Percentiles rank a stretch among this genome's conserved stretches.
Evolutionary conservation across 805 yeast species (phyloP).

Genomic region (Candida railenensis): DNA sequence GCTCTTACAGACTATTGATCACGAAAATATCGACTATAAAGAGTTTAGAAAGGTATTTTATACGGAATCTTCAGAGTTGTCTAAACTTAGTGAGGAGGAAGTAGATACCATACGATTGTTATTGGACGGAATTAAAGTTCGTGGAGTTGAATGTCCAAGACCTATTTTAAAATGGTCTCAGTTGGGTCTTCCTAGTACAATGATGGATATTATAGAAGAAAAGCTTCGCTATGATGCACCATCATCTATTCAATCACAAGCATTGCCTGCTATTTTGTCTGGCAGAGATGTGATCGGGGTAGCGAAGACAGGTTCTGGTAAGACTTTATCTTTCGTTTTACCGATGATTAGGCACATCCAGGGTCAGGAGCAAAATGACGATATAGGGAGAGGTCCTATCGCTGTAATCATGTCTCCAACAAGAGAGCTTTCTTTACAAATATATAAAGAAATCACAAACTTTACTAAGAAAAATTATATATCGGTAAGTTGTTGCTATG

Average conservation of each 20-base stretch:
- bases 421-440: slow-evolving; percentile 86
- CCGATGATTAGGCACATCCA: slow-evolving; percentile 84
- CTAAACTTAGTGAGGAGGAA: slow-evolving; percentile 50
- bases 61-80: slow-evolving; percentile 54
- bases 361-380: slow-evolving; percentile 57
- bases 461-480: slow-evolving; percentile 54
- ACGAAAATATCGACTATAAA: slow-evolving; percentile 43
- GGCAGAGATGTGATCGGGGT: slow-evolving; percentile 91
- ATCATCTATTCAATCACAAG: slow-evolving; percentile 88
- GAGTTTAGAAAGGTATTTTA: slow-evolving; percentile 65
- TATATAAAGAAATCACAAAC: slow-evolving; percentile 59
- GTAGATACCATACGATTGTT: slow-evolving; percentile 50
- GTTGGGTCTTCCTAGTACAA: slow-evolving; percentile 66
- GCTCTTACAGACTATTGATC: slow-evolving; percentile 48
- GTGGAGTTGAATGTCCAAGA: slow-evolving; percentile 55
- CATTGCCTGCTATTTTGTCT: slow-evolving; percentile 85
- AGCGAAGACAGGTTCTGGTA: slow-evolving; percentile 97
- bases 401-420: slow-evolving; percentile 88
- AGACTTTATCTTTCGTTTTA: slow-evolving; percentile 81
- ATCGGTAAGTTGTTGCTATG: slow-evolving; percentile 77
- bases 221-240: slow-evolving; percentile 58
- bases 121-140: slow-evolving; percentile 64
- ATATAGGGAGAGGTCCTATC: slow-evolving; percentile 62
- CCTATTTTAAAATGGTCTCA: slow-evolving; percentile 82
- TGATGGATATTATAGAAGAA: slow-evolving; percentile 51